phyloP scores from a whole-genome alignment of 192 early-diverging fungal species.

The Umbelopsis ramanniana region DNA sequence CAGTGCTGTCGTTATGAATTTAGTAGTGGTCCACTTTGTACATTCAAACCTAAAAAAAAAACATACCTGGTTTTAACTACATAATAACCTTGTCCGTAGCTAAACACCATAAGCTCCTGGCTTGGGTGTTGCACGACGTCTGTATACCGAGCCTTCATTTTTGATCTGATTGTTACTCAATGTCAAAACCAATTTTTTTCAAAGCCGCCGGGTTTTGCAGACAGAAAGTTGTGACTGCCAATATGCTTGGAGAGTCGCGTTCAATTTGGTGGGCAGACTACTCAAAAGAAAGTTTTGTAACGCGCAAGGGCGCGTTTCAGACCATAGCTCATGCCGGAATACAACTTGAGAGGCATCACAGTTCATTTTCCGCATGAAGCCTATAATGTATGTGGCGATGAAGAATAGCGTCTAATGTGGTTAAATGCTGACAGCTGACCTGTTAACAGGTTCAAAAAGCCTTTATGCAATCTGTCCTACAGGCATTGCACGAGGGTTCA shows the following conservation, averaged over 20 bases:
- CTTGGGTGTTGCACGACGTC: slow-evolving; percentile 50
- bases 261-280: too few relatives aligned
- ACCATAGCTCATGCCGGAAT: slow-evolving; percentile 23
- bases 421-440: background rate
- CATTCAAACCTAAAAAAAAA: background rate
- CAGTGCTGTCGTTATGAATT: slow-evolving; percentile 21
- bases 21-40: background rate
- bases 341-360: slow-evolving; percentile 50
- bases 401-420: background rate
- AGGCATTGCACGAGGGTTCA: slow-evolving; percentile 45
- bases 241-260: too few relatives aligned
- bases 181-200: too few relatives aligned
- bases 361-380: slow-evolving; percentile 71
- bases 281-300: background rate
- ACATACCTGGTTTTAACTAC: slow-evolving; percentile 53
- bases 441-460: slow-evolving; percentile 49
- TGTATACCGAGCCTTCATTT: slow-evolving; percentile 41
- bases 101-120: slow-evolving; percentile 49
- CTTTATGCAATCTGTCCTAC: slow-evolving; percentile 70
- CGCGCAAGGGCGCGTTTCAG: background rate
- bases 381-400: slow-evolving; percentile 45
- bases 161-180: too few relatives aligned
- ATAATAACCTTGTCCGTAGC: slow-evolving; percentile 56
- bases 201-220: too few relatives aligned
- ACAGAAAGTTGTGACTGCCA: too few relatives aligned